These are phyloP conservation scores for Metschnikowia bowlesiae DNA, from an alignment of 805 yeast genomes.

Conservation along the genomic window DNA sequence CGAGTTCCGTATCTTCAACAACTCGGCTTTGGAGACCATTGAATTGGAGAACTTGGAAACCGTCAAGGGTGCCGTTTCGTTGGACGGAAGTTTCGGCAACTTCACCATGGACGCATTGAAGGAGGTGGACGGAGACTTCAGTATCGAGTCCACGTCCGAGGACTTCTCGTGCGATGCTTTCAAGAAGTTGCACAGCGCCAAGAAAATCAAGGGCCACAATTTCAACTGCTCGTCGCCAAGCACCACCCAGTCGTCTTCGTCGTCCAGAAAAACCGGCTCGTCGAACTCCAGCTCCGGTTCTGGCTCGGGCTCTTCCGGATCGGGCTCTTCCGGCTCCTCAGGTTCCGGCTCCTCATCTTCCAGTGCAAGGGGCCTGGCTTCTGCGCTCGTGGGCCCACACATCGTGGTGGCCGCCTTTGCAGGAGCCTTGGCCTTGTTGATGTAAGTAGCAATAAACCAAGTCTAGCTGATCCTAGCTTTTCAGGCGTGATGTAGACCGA, in stretches of 20 bases:
- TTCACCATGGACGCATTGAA: slow-evolving; percentile 35
- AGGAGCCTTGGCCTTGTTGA: slow-evolving; percentile 24
- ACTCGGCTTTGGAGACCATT: slow-evolving; percentile 34
- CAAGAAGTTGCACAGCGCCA: slow-evolving; percentile 27
- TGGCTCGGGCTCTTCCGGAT: slow-evolving; percentile 8
- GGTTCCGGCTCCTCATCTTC: not conserved
- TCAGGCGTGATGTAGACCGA: not conserved
- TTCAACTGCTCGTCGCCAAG: slow-evolving; percentile 37
- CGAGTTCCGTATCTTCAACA: slow-evolving; percentile 39
- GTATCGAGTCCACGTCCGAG: slow-evolving; percentile 29
- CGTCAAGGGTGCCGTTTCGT: slow-evolving; percentile 39
- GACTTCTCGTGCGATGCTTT: slow-evolving; percentile 36
- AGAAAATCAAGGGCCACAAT: slow-evolving; percentile 42
- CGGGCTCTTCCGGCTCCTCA: slow-evolving; percentile 5
- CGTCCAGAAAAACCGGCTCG: slow-evolving; percentile 7
- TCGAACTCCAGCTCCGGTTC: slow-evolving; percentile 17
- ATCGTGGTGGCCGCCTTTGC: slow-evolving; percentile 24
- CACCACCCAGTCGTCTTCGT: slow-evolving; percentile 18
- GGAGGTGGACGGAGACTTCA: slow-evolving; percentile 41
- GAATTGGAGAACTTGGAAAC: slow-evolving; percentile 26
- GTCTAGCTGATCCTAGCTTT: slow-evolving; percentile 14
- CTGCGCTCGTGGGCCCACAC: slow-evolving; percentile 14
- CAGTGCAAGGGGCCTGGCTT: slow-evolving; percentile 20
- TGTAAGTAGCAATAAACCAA: not conserved
- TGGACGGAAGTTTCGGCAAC: slow-evolving; percentile 36